A percentile compares a stretch with the other conserved stretches of the same genome.
Conservation (phyloP, 257 asterid genomes). For the Striga asiatica region DNA sequence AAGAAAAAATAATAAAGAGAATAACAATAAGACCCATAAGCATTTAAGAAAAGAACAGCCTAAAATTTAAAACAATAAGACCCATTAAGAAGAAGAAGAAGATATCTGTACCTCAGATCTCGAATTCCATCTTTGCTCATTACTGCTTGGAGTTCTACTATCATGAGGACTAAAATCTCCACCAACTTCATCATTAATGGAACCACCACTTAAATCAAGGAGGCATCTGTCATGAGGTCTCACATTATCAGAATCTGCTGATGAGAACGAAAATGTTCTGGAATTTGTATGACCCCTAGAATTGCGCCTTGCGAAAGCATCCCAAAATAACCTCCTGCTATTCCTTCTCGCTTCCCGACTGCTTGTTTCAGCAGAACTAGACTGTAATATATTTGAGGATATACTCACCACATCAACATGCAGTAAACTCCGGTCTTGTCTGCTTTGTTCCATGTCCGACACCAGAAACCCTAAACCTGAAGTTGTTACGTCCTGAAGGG, state of each 20-base stretch:
- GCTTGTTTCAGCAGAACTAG: slow-evolving; percentile 47
- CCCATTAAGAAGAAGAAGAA: not conserved
- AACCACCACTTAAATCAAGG: slow-evolving; percentile 45
- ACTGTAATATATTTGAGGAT: slow-evolving; percentile 35
- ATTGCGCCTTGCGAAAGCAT: slow-evolving; percentile 66
- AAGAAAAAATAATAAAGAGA: not conserved
- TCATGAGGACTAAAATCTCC: slow-evolving; percentile 36
- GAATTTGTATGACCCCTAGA: slow-evolving; percentile 57
- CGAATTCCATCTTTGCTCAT: slow-evolving; percentile 46
- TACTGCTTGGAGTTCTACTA: slow-evolving; percentile 29
- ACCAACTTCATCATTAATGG: slow-evolving; percentile 41
- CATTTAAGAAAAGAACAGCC: not conserved
- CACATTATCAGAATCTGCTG: slow-evolving; percentile 37
- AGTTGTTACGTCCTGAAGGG: slow-evolving; percentile 29
- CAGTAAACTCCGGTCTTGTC: slow-evolving; percentile 35
- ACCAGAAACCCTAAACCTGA: slow-evolving; percentile 37
- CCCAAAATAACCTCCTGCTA: slow-evolving; percentile 85
- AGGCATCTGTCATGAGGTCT: slow-evolving; percentile 52
- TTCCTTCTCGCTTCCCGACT: slow-evolving; percentile 50
- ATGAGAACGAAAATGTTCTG: slow-evolving; percentile 30
- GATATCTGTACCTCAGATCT: slow-evolving; percentile 65
- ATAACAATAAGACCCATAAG: not conserved
- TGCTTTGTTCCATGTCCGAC: slow-evolving; percentile 51
- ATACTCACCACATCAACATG: slow-evolving; percentile 44
- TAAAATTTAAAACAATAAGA: not conserved